Evolutionary conservation across 345 rosid species (phyloP).

Genomic region (Euphorbia pulcherrima): DNA sequence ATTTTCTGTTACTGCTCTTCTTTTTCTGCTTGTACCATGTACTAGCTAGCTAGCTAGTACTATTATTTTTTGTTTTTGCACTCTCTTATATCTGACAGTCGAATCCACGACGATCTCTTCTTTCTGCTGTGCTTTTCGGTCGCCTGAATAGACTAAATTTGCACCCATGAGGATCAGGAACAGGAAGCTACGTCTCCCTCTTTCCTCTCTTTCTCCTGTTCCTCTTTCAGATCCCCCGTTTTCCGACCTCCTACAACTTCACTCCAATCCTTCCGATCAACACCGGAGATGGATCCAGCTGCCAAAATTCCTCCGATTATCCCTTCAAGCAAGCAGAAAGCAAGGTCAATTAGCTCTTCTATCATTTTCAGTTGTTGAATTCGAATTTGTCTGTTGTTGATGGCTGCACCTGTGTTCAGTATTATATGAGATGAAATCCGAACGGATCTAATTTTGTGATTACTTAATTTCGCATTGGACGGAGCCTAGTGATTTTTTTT

Average conservation of each 20-base stretch:
- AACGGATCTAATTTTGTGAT: background rate
- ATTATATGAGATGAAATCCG: constrained; percentile 3
- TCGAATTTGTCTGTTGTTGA: background rate
- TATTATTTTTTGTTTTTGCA: constrained; percentile 26
- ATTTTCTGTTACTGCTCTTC: background rate
- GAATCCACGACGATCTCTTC: constrained; percentile 16
- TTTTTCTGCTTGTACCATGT: constrained; percentile 10
- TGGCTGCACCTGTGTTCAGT: constrained; percentile 41
- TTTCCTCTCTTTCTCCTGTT: constrained; percentile 69
- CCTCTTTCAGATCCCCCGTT: constrained; percentile 79
- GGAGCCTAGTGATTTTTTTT: constrained; percentile 11
- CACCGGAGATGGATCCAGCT: constrained; percentile 23
- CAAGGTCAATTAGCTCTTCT: constrained; percentile 17
- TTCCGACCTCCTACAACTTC: constrained; percentile 44
- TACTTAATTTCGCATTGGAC: too few species aligned
- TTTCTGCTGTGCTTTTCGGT: too few species aligned
- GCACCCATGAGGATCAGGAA: constrained; percentile 91
- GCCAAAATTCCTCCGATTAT: constrained; percentile 16
- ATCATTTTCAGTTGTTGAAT: background rate
- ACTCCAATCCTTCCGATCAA: constrained; percentile 28
- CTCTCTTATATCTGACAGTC: constrained; percentile 24
- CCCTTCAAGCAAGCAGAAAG: constrained; percentile 8
- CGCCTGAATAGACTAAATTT: constrained; percentile 1
- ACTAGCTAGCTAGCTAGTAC: background rate
- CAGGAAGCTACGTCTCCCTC: constrained; percentile 66